Evolutionary conservation across 1,284 basidiomycete genomes (phyloP).

Genomic region (Inonotus hispidus): DNA sequence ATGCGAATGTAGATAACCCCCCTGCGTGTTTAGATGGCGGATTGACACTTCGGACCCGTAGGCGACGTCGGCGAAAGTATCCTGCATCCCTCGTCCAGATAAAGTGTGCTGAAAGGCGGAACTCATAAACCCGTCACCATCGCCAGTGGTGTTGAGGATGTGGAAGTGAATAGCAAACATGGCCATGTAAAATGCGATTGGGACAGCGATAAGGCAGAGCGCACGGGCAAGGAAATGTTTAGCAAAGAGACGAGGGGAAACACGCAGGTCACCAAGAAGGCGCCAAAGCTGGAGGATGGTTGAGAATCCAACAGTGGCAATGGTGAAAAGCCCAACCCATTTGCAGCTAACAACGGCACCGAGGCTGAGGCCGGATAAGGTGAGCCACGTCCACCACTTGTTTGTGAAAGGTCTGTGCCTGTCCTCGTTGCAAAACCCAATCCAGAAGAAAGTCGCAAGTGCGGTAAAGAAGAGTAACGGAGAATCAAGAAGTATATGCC

Average conservation of each 20-base stretch:
- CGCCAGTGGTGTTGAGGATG: constrained; percentile 84
- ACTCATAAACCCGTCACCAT: constrained; percentile 99
- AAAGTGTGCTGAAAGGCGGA: constrained; percentile 97
- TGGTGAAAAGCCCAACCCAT: constrained; percentile 99
- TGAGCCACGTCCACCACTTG: constrained; percentile 91
- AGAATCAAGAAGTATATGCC: constrained; percentile 95
- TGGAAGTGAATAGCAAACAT: constrained; percentile 96
- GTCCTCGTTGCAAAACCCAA: constrained; percentile 89
- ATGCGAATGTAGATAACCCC: constrained; percentile 97
- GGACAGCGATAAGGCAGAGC: constrained; percentile 83
- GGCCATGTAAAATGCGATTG: constrained; percentile 85
- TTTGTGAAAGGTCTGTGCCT: constrained; percentile 75
- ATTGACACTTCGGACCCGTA: constrained; percentile 82
- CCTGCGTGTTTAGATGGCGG: constrained; percentile 93
- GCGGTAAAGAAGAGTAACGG: constrained; percentile 98
- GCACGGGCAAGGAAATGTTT: constrained; percentile 88
- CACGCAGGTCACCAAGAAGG: constrained; percentile 82
- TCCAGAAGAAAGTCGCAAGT: constrained; percentile 83
- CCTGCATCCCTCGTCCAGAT: constrained; percentile 84
- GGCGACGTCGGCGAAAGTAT: constrained; percentile 92
- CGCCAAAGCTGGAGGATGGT: constrained; percentile 89
- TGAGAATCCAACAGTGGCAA: constrained; percentile 86
- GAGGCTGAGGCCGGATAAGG: constrained; percentile 83
- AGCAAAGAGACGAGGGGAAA: constrained; percentile 71
- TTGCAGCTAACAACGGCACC: constrained; percentile 94